Conservation (phyloP, 2,329 filamentous ascomycete species). For the Fonsecaea pedrosoi region DNA sequence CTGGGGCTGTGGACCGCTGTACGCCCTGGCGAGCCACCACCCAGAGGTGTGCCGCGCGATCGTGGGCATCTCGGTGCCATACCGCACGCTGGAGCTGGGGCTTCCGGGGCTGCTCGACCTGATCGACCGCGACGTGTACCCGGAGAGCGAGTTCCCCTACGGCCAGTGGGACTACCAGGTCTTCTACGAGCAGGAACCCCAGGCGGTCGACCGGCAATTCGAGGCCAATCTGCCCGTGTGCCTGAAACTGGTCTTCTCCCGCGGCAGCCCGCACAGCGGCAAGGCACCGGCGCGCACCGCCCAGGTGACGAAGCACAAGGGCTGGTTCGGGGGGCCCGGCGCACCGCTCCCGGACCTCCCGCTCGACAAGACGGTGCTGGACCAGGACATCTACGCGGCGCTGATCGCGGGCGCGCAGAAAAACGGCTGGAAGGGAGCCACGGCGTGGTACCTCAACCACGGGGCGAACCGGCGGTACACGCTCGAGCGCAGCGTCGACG, state of each 20-base stretch:
- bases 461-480: constrained; percentile 52
- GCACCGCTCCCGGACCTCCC: constrained; percentile 24
- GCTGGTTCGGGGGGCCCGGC: constrained; percentile 30
- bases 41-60: constrained; percentile 29
- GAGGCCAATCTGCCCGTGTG: constrained; percentile 19
- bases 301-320: constrained; percentile 40
- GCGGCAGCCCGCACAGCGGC: constrained; percentile 4
- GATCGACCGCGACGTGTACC: constrained; percentile 55
- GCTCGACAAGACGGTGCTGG: constrained; percentile 24
- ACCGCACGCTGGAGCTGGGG: constrained; percentile 51
- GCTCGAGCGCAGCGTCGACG: constrained; percentile 48
- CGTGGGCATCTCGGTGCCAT: constrained; percentile 49
- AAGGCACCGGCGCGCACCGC: constrained; percentile 13
- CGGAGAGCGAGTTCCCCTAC: constrained; percentile 49
- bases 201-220: constrained; percentile 20
- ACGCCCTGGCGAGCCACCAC: constrained; percentile 27
- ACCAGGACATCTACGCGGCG: constrained; percentile 22
- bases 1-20: constrained; percentile 36
- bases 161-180: constrained; percentile 35
- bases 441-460: constrained; percentile 55
- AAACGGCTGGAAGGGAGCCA: constrained; percentile 50
- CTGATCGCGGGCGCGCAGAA: constrained; percentile 44
- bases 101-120: constrained; percentile 46
- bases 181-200: constrained; percentile 28
- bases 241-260: constrained; percentile 20